Evolutionary conservation across 306 rosid species (phyloP), one percentile per base, ranked within the genome.

Genomic region (Comarum palustre): DNA sequence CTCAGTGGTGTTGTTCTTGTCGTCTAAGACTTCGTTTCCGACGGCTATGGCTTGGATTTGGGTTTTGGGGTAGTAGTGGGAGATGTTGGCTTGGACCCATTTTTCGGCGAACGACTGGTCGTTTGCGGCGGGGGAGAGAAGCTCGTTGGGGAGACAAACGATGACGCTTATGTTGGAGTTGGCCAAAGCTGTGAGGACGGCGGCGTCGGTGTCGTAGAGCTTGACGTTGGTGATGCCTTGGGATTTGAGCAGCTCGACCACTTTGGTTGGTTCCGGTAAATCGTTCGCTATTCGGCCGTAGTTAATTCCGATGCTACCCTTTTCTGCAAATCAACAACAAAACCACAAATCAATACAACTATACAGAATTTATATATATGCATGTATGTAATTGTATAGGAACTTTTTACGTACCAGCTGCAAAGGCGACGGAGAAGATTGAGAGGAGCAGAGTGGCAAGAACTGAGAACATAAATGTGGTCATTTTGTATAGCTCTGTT

Each of bases 11-110:
- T 85, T 89, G 31, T 80, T 84, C 0, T 92, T 88, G 85, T 89
- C 93, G 2, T 45, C 92, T 71, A 93, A 90, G 20, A 90, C 98
- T 69, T 93, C 98, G 75, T 93, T 93, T 0, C 98, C 98, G 19
- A 93, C 86, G 19, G 96, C 91, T 11, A 93, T 82, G 88, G 96
- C 90, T 66, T 83, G 85, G 62, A 90, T 84, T 47, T 87, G 73
- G 9, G 96, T 90, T 54, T 84, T 75, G 0, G 98, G 98, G 83
- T 79, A 50, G 82, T 71, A 85, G 0, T 5, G 71, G 3, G 84
- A 25, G 78, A 93, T 85, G 80, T 82, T 93, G 50, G 90, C 61
- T 69, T 89, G 75, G 9, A 93, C 87, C 97, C 97, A 93, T 0
- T 82, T 73, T 80, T 93, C 97, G n/a, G 97, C 82, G 73, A 80